Percentiles rank a stretch among this genome's conserved stretches.
phyloP scores from a whole-genome alignment of 306 rosid genomes.

The Abrus pulchellus region DNA sequence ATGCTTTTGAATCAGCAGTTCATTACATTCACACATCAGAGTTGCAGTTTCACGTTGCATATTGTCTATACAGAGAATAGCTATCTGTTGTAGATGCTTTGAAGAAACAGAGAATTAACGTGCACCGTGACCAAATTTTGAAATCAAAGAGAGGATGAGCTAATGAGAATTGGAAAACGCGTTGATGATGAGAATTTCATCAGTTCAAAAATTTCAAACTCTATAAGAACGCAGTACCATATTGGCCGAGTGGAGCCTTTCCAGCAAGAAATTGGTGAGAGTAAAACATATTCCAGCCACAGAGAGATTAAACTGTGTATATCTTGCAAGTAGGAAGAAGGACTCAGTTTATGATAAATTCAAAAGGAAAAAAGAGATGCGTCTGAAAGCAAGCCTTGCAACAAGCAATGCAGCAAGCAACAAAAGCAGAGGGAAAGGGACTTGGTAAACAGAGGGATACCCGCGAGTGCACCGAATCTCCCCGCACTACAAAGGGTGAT shows the following conservation, averaged over 20 bases:
- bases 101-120: background rate
- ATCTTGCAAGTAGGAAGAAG: too few relatives aligned
- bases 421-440: too few relatives aligned
- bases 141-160: background rate
- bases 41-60: background rate
- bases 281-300: constrained; percentile 66
- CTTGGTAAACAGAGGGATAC: too few relatives aligned
- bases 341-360: constrained; percentile 19
- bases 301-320: background rate
- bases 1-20: constrained; percentile 5
- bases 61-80: background rate
- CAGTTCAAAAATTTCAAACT: background rate
- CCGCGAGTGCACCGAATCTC: too few relatives aligned
- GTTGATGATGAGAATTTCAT: background rate
- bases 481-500: too few relatives aligned
- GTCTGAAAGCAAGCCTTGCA: background rate
- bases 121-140: background rate
- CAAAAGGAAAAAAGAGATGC: too few relatives aligned
- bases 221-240: constrained; percentile 57
- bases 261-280: constrained; percentile 90
- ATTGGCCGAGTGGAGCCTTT: constrained; percentile 87
- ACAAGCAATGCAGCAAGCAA: background rate
- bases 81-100: background rate
- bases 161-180: background rate
- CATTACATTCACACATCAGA: too few relatives aligned